These are phyloP conservation scores for Monosporascus sp. DNA, from an alignment of 2,329 filamentous ascomycete genomes.

Conservation along the genomic window DNA sequence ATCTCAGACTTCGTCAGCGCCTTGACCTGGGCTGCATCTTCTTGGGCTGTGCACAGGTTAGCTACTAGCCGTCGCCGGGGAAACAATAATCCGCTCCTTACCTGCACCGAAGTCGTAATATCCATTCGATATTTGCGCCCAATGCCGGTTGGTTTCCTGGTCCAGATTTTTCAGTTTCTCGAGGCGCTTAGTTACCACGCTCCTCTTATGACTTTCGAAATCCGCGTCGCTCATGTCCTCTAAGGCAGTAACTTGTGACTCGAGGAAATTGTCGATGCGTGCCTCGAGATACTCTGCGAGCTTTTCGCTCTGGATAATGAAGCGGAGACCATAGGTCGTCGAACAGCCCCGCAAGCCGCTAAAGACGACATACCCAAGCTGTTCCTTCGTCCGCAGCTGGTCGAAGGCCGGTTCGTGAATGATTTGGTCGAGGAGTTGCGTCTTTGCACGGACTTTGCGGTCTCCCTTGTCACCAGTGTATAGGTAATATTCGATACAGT, in stretches of 20 bases:
- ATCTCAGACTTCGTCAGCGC: slow-evolving; percentile 74
- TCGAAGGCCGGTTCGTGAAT: slow-evolving; percentile 92
- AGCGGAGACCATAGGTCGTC: slow-evolving; percentile 80
- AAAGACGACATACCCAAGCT: slow-evolving; percentile 95
- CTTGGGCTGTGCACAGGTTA: slow-evolving; percentile 50
- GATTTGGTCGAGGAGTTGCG: slow-evolving; percentile 81
- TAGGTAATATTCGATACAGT: slow-evolving; percentile 76
- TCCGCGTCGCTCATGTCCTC: slow-evolving; percentile 73
- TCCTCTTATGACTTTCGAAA: slow-evolving; percentile 88
- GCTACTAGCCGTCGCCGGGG: not conserved
- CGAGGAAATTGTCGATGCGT: slow-evolving; percentile 81
- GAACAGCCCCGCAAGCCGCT: slow-evolving; percentile 66
- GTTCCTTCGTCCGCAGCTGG: slow-evolving; percentile 91
- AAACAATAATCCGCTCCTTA: slow-evolving; percentile 37
- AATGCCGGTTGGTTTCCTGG: slow-evolving; percentile 77
- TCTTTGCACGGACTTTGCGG: slow-evolving; percentile 65
- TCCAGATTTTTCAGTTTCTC: slow-evolving; percentile 91
- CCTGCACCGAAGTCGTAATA: slow-evolving; percentile 86
- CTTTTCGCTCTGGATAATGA: slow-evolving; percentile 91
- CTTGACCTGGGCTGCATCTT: slow-evolving; percentile 71
- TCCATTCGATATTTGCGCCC: slow-evolving; percentile 79
- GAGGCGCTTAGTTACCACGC: slow-evolving; percentile 76
- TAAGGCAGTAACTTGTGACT: slow-evolving; percentile 59
- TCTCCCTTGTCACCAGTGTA: slow-evolving; percentile 66
- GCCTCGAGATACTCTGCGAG: slow-evolving; percentile 77